phyloP scores from a whole-genome alignment of 1,284 basidiomycete species.

The Tausonia pullulans region DNA sequence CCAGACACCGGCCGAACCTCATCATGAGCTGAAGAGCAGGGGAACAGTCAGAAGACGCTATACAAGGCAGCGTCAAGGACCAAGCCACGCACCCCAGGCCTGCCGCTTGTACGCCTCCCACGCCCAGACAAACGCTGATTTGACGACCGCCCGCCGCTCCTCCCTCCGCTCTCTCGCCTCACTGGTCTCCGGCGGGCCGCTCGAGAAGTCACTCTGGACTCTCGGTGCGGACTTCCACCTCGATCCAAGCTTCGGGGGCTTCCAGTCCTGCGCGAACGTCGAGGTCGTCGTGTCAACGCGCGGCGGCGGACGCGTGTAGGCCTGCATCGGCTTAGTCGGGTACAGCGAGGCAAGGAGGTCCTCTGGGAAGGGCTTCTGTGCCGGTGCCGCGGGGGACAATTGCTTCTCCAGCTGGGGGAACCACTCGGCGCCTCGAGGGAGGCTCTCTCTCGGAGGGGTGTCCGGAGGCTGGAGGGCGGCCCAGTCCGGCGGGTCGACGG shows the following conservation, averaged over 20 bases:
- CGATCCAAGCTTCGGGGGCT: conserved; percentile 1
- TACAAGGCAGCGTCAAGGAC: not conserved
- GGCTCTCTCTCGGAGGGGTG: not conserved
- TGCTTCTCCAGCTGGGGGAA: not conserved
- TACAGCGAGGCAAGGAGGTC: not conserved
- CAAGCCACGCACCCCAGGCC: conserved; percentile 27
- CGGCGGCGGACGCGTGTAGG: not conserved
- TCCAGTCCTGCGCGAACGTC: not conserved
- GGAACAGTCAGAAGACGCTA: not conserved
- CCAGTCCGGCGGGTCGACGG: conserved; percentile 1
- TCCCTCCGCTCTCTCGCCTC: conserved; percentile 22
- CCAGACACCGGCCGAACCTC: conserved; percentile 30
- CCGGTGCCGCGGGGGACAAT: not conserved
- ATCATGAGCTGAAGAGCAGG: conserved; percentile 27
- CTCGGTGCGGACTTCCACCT: conserved; percentile 23
- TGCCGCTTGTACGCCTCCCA: conserved; percentile 36
- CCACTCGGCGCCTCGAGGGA: not conserved
- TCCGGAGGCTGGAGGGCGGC: conserved; percentile 2
- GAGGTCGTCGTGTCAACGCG: not conserved
- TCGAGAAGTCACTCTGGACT: conserved; percentile 21
- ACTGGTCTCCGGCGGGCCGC: conserved; percentile 18
- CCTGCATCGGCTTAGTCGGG: not conserved
- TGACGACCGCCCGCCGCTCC: conserved; percentile 31
- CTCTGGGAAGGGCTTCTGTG: not conserved
- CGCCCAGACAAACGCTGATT: conserved; percentile 31